A percentile compares a stretch with the other conserved stretches of the same genome.
Conservation (phyloP, 2,329 filamentous ascomycete genomes). For the Akanthomyces lecanii region DNA sequence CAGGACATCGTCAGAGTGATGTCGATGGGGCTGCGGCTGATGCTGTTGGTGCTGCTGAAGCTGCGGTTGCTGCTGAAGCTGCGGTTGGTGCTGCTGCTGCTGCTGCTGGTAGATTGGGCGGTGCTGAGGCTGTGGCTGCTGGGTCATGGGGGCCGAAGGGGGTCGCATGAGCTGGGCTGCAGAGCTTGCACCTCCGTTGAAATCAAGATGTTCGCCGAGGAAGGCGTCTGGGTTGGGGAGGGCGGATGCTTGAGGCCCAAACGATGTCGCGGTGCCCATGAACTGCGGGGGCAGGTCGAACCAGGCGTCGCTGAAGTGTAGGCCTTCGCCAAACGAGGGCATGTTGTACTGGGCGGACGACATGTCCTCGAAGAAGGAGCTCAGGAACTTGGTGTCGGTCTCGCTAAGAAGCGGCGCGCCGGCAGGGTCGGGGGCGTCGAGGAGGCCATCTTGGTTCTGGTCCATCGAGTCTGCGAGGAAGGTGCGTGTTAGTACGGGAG, state of each 20-base stretch:
- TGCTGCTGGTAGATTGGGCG: constrained; percentile 21
- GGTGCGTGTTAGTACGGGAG: constrained; percentile 9
- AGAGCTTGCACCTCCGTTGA: background rate
- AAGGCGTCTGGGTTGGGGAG: constrained; percentile 21
- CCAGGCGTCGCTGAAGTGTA: constrained; percentile 50
- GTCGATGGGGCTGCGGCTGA: constrained; percentile 24
- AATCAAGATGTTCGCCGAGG: constrained; percentile 18
- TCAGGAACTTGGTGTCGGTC: constrained; percentile 55
- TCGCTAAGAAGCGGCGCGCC: constrained; percentile 64
- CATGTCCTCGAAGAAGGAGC: constrained; percentile 54
- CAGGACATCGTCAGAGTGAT: constrained; percentile 52
- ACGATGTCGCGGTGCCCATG: constrained; percentile 61
- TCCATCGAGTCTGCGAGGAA: constrained; percentile 41
- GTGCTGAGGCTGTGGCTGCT: constrained; percentile 17
- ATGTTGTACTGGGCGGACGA: constrained; percentile 47
- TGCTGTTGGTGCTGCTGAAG: constrained; percentile 21
- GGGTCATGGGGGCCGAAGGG: constrained; percentile 29
- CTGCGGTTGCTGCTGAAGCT: constrained; percentile 24
- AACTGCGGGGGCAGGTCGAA: constrained; percentile 59
- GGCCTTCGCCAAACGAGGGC: constrained; percentile 48
- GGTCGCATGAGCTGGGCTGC: constrained; percentile 32
- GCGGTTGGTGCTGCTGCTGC: constrained; percentile 19
- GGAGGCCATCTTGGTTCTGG: constrained; percentile 41
- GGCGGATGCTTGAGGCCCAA: constrained; percentile 45
- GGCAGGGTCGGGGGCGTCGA: constrained; percentile 57